Evolutionary conservation across 2,329 filamentous ascomycete species (phyloP).

Genomic region (Phyllosticta citriasiana): DNA sequence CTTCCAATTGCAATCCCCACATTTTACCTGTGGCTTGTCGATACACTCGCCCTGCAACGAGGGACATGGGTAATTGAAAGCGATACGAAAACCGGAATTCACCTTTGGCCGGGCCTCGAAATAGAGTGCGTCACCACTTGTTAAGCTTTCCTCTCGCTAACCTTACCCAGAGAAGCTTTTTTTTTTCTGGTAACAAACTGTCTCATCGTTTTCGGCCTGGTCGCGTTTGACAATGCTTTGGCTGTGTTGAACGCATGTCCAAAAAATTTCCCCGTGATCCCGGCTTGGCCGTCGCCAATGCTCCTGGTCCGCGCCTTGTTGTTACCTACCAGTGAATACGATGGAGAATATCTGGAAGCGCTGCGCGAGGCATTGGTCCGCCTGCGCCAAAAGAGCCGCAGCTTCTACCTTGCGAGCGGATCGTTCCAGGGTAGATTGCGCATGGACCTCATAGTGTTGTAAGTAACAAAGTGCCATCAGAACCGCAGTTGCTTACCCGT

Average conservation of each 20-base stretch:
- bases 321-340: conserved; percentile 40
- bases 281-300: conserved; percentile 39
- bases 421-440: conserved; percentile 58
- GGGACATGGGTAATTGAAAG: conserved; percentile 64
- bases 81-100: conserved; percentile 55
- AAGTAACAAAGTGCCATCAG: conserved; percentile 16
- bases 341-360: conserved; percentile 47
- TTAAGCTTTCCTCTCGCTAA: conserved; percentile 4
- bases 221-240: conserved; percentile 59
- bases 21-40: conserved; percentile 61
- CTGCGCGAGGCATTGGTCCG: conserved; percentile 50
- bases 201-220: conserved; percentile 58
- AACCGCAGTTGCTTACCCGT: conserved; percentile 9
- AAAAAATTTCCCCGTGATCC: conserved; percentile 42
- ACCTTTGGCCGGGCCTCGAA: conserved; percentile 56
- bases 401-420: conserved; percentile 63
- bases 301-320: conserved; percentile 46
- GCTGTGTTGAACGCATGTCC: conserved; percentile 57
- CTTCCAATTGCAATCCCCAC: conserved; percentile 55
- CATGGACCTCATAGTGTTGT: conserved; percentile 57
- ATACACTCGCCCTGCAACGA: conserved; percentile 55
- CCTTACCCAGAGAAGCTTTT: conserved; percentile 45
- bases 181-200: conserved; percentile 65
- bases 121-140: conserved; percentile 41
- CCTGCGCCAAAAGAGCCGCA: conserved; percentile 56